Conservation (phyloP, 164 flowering plant species). For the Tetracentron sinense region DNA sequence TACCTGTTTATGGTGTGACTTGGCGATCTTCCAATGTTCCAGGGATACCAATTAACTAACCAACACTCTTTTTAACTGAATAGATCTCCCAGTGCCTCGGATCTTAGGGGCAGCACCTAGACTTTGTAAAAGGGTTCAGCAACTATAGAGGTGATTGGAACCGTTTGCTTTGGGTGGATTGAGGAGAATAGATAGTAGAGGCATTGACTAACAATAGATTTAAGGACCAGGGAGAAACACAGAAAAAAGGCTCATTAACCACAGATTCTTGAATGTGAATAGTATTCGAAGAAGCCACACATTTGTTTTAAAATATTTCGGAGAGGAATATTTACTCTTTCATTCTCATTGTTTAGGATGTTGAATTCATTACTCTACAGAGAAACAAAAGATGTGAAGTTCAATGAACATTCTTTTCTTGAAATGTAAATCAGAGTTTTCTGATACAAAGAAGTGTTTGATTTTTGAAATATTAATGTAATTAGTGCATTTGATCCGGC, state of each 20-base stretch:
- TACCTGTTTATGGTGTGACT: conserved; percentile 63
- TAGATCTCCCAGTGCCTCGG: neutral
- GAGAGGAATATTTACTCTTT: neutral
- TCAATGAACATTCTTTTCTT: neutral
- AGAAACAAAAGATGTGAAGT: neutral
- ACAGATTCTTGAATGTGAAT: conserved; percentile 12
- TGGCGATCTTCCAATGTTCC: no score
- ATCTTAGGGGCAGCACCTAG: no score
- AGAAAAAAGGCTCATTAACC: neutral
- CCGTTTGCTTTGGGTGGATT: neutral
- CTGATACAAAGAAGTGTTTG: no score
- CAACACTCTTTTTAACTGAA: neutral
- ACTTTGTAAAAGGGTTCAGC: neutral
- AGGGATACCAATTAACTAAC: no score
- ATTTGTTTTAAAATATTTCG: no score
- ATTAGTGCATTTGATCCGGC: no score
- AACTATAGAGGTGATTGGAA: neutral
- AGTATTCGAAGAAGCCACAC: conserved; percentile 7
- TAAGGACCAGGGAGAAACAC: neutral
- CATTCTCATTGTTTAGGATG: no score
- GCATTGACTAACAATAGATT: neutral
- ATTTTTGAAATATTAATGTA: no score
- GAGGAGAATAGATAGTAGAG: neutral
- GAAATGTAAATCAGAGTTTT: neutral
- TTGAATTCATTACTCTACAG: neutral